These are phyloP conservation scores for Lathyrus tuberosus DNA, from an alignment of 306 rosid genomes.

Conservation along the genomic window DNA sequence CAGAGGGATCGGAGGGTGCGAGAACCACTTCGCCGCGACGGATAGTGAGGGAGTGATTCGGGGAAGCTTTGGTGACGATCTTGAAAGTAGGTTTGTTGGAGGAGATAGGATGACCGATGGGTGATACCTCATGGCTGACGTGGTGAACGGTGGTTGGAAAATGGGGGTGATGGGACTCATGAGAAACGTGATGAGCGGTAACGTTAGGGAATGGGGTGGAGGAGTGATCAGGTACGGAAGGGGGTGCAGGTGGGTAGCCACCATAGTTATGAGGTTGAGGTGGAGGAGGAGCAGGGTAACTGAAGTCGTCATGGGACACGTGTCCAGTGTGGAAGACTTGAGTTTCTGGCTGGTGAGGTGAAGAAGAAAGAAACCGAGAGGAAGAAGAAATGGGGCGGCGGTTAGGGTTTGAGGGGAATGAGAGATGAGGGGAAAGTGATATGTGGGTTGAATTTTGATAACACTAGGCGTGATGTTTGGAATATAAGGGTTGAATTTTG, in stretches of 20 bases:
- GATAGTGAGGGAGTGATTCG: too few species aligned
- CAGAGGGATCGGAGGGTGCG: too few species aligned
- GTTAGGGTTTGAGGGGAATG: too few species aligned
- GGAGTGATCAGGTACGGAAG: constrained; percentile 31
- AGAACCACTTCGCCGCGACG: too few species aligned
- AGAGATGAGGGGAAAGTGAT: too few species aligned
- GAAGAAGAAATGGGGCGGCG: too few species aligned
- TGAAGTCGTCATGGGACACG: constrained; percentile 32
- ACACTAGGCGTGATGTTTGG: too few species aligned
- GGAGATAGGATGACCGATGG: constrained; percentile 13
- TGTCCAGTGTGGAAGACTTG: constrained; percentile 49
- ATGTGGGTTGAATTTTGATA: too few species aligned
- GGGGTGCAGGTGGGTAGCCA: constrained; percentile 37
- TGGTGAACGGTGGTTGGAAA: constrained; percentile 39
- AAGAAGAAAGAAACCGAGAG: too few species aligned
- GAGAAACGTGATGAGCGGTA: constrained; percentile 47
- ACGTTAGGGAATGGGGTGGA: constrained; percentile 8
- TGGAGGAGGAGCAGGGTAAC: constrained; percentile 18
- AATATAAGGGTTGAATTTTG: too few species aligned
- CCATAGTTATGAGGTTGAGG: background rate
- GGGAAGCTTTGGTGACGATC: too few species aligned
- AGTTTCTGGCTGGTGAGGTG: constrained; percentile 19
- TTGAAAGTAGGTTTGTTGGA: constrained; percentile 50
- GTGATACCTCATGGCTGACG: constrained; percentile 32
- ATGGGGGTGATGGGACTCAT: constrained; percentile 19